phyloP scores from a whole-genome alignment of 139 green algal genomes.

The Chlorella ohadii region DNA sequence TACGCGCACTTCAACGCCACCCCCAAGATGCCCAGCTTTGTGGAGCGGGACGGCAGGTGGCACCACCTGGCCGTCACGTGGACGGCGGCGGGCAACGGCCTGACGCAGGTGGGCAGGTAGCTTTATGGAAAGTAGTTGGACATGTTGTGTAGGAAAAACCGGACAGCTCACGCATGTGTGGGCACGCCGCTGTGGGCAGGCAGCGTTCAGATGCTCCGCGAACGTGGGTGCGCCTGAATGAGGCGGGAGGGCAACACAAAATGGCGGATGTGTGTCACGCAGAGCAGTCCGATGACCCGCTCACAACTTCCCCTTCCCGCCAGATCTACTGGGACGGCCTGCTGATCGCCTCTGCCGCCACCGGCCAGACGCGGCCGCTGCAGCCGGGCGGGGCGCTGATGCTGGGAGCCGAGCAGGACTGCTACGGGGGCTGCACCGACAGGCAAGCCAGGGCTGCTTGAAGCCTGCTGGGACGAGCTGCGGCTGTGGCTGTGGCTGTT shows the following conservation, averaged over 20 bases:
- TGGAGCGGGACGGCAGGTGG: constrained; percentile 75
- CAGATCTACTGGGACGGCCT: constrained; percentile 85
- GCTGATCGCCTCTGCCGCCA: constrained; percentile 55
- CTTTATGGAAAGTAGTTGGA: too few relatives aligned
- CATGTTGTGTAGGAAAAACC: too few relatives aligned
- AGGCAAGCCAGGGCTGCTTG: background rate
- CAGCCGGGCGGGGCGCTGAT: constrained; percentile 78
- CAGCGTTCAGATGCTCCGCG: too few relatives aligned
- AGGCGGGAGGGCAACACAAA: too few relatives aligned
- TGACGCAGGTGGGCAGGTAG: constrained; percentile 51
- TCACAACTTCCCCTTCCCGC: background rate
- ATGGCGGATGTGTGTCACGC: too few relatives aligned
- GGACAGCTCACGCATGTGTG: too few relatives aligned
- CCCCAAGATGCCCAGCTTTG: constrained; percentile 51
- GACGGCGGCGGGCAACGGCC: constrained; percentile 63
- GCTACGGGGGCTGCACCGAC: constrained; percentile 89
- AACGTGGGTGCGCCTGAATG: too few relatives aligned
- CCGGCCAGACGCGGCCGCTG: constrained; percentile 68
- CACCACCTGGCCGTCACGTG: constrained; percentile 90
- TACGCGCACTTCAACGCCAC: constrained; percentile 53
- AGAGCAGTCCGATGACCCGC: too few relatives aligned
- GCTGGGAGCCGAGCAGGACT: constrained; percentile 90
- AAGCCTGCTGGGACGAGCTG: too few relatives aligned
- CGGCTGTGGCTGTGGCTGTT: too few relatives aligned
- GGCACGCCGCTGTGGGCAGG: too few relatives aligned